Evolutionary conservation across 345 rosid genomes (phyloP).

Genomic region (Citrus inodora): DNA sequence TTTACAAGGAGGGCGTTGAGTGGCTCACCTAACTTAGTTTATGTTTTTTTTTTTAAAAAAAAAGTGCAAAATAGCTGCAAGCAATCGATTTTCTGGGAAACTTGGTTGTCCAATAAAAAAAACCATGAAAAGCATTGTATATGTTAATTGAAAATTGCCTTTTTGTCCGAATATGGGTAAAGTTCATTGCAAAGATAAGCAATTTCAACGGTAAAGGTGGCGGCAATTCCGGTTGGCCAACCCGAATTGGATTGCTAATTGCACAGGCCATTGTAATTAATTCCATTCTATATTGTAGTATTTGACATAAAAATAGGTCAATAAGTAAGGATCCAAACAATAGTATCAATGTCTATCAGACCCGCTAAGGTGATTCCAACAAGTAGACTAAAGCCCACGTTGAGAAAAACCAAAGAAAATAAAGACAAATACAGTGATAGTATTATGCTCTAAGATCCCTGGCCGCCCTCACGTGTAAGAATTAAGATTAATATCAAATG

Average conservation of each 20-base stretch:
- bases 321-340: no score
- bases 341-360: no score
- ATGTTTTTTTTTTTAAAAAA: not conserved
- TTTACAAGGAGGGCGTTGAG: conserved; percentile 1
- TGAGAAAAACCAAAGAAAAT: no score
- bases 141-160: not conserved
- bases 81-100: not conserved
- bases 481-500: no score
- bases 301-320: no score
- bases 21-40: conserved; percentile 10
- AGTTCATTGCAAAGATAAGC: conserved; percentile 1
- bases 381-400: not conserved
- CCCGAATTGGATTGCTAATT: not conserved
- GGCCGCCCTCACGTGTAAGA: no score
- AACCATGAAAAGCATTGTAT: not conserved
- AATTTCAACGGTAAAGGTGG: conserved; percentile 5
- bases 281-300: no score
- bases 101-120: not conserved
- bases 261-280: no score
- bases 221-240: not conserved
- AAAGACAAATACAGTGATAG: no score
- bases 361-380: not conserved
- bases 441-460: not conserved
- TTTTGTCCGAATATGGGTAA: not conserved
- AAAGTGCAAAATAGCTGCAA: not conserved